Evolutionary conservation across 192 early-diverging fungal genomes (phyloP), one percentile per base, ranked within the genome.

Genomic region (Lobulomyces angularis): DNA sequence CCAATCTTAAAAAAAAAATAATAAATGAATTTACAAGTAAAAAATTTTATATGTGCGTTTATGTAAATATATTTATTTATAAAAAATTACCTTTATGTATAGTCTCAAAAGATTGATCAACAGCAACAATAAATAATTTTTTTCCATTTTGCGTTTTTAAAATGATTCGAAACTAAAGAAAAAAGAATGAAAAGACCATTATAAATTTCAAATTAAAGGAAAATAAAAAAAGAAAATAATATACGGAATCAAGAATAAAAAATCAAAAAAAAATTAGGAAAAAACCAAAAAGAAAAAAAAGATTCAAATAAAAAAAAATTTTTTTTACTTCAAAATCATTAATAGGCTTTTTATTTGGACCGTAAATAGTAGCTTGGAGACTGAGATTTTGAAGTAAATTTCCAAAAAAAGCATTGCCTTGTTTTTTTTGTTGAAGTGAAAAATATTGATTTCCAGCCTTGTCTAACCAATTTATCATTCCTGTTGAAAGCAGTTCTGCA

Each of bases 391-490:
- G 34, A 43, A 2, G 31, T 38, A 5, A 29, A 56, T 2, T 17
- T 53, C 53, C 31, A 36, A 38, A 30, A 63, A 49, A 35, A 62
- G 48, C 33, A 16, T 32, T 32, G 31, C 12, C 12, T 12, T 32
- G 31, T 32, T 62, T 65, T 20, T 48, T 40, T 19, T 50, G 50
- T 44, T 74, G 70, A 19, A 74, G 52, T 33, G 55, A 53, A 48
- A 74, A 74, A 43, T 74, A 66, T 18, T 54, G 40, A 48, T 74
- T 74, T 17, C 70, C 70, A 0, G 70, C 65, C 20, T 50, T 48
- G 50, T 62, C 63, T 37, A 53, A 59, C 55, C 55, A 69, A 11
- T 51, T 40, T 6, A 7, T 14, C 6, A 19, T 25, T 14, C 43
- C 51, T 3, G 47, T 27, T 12, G 54, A 42, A 7, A 67, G 36